Evolutionary conservation across 345 rosid genomes (phyloP).

Genomic region (Hevea brasiliensis): DNA sequence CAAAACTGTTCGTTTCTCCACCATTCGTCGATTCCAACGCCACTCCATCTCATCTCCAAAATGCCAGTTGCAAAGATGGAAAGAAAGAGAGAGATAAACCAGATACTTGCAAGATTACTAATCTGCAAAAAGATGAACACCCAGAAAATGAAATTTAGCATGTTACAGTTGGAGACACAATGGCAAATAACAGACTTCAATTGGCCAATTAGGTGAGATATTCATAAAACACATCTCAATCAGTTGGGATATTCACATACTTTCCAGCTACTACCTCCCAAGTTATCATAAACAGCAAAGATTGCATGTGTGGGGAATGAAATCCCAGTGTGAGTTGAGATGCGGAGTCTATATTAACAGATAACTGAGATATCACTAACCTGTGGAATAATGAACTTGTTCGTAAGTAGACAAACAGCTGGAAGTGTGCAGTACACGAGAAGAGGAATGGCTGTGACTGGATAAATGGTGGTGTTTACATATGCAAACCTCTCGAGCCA

Average conservation of each 20-base stretch:
- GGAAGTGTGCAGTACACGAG: slow-evolving; percentile 85
- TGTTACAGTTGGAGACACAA: not conserved
- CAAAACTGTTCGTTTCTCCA: slow-evolving; percentile 98
- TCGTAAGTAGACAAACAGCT: slow-evolving; percentile 86
- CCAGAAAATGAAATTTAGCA: not conserved
- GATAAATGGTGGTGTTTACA: slow-evolving; percentile 86
- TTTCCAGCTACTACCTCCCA: too few species aligned
- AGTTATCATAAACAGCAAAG: too few species aligned
- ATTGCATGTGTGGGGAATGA: too few species aligned
- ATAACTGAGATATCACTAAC: slow-evolving; percentile 19
- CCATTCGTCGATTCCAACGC: slow-evolving; percentile 99
- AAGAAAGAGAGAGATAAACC: slow-evolving; percentile 89
- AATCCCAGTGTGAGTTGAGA: too few species aligned
- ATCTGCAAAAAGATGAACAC: slow-evolving; percentile 47
- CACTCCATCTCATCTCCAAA: slow-evolving; percentile 96
- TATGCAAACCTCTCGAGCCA: slow-evolving; percentile 91
- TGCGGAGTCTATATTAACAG: too few species aligned
- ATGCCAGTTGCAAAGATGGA: slow-evolving; percentile 94
- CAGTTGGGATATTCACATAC: too few species aligned
- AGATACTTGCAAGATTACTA: slow-evolving; percentile 85
- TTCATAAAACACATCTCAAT: too few species aligned
- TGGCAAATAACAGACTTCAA: too few species aligned
- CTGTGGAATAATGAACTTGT: slow-evolving; percentile 97
- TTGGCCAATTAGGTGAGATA: too few species aligned
- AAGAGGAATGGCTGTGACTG: slow-evolving; percentile 84